These are phyloP conservation scores for Backusella australiensis DNA, from an alignment of 192 early-diverging fungal genomes.

Conservation along the genomic window DNA sequence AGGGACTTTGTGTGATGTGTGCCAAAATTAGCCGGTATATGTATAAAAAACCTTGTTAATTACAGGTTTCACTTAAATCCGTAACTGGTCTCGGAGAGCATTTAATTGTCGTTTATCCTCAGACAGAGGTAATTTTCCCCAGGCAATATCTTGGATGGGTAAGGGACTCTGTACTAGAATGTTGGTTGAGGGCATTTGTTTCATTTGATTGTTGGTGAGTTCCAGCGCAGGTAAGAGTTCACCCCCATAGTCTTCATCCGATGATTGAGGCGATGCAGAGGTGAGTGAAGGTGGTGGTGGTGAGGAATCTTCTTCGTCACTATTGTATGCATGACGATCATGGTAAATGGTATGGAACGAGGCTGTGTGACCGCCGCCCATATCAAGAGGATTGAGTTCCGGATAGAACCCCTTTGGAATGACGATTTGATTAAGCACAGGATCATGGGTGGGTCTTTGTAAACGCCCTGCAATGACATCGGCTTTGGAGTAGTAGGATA, in stretches of 20 bases:
- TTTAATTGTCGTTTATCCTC: slow-evolving; percentile 36
- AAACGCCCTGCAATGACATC: slow-evolving; percentile 66
- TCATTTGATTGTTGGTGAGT: neutral
- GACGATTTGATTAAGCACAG: slow-evolving; percentile 57
- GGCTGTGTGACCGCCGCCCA: slow-evolving; percentile 15
- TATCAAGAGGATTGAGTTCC: slow-evolving; percentile 53
- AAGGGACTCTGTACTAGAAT: neutral
- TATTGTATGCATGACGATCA: neutral
- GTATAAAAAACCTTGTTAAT: neutral
- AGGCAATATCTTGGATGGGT: slow-evolving; percentile 24
- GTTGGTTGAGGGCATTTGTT: neutral
- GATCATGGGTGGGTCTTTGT: slow-evolving; percentile 64
- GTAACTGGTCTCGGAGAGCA: slow-evolving; percentile 14
- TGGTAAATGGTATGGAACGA: slow-evolving; percentile 11
- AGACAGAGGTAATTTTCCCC: slow-evolving; percentile 27
- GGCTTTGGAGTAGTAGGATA: slow-evolving; percentile 84
- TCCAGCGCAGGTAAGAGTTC: neutral
- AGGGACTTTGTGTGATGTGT: neutral
- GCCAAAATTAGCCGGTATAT: slow-evolving; percentile 1
- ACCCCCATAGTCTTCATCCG: slow-evolving; percentile 8
- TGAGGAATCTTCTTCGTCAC: neutral
- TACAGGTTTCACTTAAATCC: slow-evolving; percentile 12
- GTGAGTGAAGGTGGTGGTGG: slow-evolving; percentile 4
- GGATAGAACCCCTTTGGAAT: slow-evolving; percentile 86
- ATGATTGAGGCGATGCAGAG: slow-evolving; percentile 13